These are phyloP conservation scores for Crithidia brevicula DNA, from an alignment of 208 protist species.

Conservation along the genomic window DNA sequence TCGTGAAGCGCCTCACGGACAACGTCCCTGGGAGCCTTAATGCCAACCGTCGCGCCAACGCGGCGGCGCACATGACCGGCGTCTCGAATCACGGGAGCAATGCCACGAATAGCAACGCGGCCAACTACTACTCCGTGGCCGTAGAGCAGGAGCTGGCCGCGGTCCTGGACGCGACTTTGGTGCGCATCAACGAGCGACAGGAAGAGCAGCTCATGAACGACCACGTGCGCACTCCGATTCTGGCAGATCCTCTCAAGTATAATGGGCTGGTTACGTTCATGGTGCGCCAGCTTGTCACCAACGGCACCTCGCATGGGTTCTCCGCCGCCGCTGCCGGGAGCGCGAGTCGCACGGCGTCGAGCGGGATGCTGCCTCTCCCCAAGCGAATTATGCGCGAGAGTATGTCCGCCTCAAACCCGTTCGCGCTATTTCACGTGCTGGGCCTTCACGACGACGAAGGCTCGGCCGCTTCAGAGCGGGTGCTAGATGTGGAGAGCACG, in stretches of 20 bases:
- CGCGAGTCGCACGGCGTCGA: background rate
- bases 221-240: slow-evolving; percentile 58
- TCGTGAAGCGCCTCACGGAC: slow-evolving; percentile 37
- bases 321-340: background rate
- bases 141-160: slow-evolving; percentile 63
- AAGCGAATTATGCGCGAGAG: slow-evolving; percentile 44
- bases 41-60: background rate
- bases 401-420: slow-evolving; percentile 47
- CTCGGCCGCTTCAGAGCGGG: slow-evolving; percentile 45
- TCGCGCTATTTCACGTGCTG: slow-evolving; percentile 66
- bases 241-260: slow-evolving; percentile 67
- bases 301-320: background rate
- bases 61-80: slow-evolving; percentile 6
- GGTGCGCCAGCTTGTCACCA: slow-evolving; percentile 57
- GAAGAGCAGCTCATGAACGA: slow-evolving; percentile 80
- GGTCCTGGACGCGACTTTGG: slow-evolving; percentile 61
- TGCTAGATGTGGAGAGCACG: slow-evolving; percentile 44
- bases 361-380: slow-evolving; percentile 1
- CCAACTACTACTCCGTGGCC: slow-evolving; percentile 51
- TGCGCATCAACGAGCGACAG: slow-evolving; percentile 79
- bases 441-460: slow-evolving; percentile 78
- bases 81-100: background rate
- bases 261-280: slow-evolving; percentile 77
- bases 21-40: background rate
- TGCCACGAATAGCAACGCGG: background rate